Base-by-base conservation (phyloP, 2,329 filamentous ascomycete species). In the Berkeleyomyces rouxiae region DNA sequence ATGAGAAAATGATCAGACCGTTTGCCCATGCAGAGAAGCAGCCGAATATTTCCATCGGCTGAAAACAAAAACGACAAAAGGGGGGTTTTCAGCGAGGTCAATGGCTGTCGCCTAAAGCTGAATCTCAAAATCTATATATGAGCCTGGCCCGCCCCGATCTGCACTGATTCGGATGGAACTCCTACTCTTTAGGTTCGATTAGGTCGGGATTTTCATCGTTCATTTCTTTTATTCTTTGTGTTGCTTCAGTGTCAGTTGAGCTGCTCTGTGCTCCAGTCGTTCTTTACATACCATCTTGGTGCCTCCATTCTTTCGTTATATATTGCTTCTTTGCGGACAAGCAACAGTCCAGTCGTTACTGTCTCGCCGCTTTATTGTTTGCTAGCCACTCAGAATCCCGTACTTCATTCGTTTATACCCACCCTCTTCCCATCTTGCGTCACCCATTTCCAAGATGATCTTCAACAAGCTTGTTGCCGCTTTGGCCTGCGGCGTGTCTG, bases 391-490 rank as follows among this genome's bases (percentile, higher is more conserved):
- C 49, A n/a, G 3, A 4, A 16, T 13, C 23, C 55, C 16, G 6
- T n/a, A 13, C 37, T 47, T 16, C 10, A 44, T 13, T 58, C 40
- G 44, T n/a, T 44, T 4, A 43, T 55, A 46, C 55, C 13, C n/a
- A 4, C 6, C 9, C 23, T 23, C 23, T 23, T 23, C 44, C 31
- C 33, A 40, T 47, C 47, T 44, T 16, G 44, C 33, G n/a, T 5
- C 33, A 57, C 58, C 44, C 51, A 37, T 13, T 16, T 55, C 23
- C 59, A 59, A 40, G 5, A 64, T 64, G 63, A 43, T 64, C 55
- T 43, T 39, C 40, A 55, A 51, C n/a, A 44, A 51, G 40, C n/a
- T 60, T 59, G 33, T 33, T 33, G 36, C 61, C 33, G 23, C 53
- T 33, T 23, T 64, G 62, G 62, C 42, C 46, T 58, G 37, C 36